A percentile compares a stretch with the other conserved stretches of the same genome.
Evolutionary conservation across 2,329 filamentous ascomycete genomes (phyloP).

Genomic region (Aspergillus uvarum): DNA sequence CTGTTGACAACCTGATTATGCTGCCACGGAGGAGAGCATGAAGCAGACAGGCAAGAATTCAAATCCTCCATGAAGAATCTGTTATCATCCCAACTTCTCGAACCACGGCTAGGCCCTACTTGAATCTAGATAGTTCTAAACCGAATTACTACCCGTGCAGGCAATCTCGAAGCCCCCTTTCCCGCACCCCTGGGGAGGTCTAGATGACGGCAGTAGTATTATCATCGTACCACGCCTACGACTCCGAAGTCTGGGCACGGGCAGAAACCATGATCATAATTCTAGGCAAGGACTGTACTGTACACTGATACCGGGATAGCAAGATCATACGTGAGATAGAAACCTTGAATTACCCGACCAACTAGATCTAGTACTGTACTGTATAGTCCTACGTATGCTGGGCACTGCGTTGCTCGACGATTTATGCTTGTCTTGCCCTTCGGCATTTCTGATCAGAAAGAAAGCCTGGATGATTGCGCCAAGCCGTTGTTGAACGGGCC

Average conservation of each 20-base stretch:
- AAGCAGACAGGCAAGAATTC: too few species aligned
- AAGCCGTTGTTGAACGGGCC: slow-evolving; percentile 5
- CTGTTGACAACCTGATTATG: too few species aligned
- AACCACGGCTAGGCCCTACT: neutral
- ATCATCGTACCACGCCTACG: neutral
- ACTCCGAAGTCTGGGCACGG: neutral
- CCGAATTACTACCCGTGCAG: neutral
- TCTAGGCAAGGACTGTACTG: neutral
- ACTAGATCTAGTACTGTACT: neutral
- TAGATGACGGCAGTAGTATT: too few species aligned
- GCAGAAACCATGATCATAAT: neutral
- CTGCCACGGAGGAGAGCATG: too few species aligned
- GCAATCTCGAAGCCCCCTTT: neutral
- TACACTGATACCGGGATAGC: too few species aligned
- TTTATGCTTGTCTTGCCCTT: neutral
- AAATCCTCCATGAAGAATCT: too few species aligned
- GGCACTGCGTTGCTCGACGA: neutral
- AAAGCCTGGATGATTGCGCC: neutral
- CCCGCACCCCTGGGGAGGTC: neutral
- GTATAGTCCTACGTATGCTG: neutral
- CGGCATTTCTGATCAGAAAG: neutral
- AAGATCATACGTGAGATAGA: neutral
- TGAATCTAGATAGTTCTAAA: neutral
- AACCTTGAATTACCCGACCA: neutral
- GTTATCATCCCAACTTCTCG: too few species aligned